Percentiles rank a stretch among this genome's conserved stretches.
Evolutionary conservation across 345 rosid genomes (phyloP).

Genomic region (Excoecaria cochinchinensis): DNA sequence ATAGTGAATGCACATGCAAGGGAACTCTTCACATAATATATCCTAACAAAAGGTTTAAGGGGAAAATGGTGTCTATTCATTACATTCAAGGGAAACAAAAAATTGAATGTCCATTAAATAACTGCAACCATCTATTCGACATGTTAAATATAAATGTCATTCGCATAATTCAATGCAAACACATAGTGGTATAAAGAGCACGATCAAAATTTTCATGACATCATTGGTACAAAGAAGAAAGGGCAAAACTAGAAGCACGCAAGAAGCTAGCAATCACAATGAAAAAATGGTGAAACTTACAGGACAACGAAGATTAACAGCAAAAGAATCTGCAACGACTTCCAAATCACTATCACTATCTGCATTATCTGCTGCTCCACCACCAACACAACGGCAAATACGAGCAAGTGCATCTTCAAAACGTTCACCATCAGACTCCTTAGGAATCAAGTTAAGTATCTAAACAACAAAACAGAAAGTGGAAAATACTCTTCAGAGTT

Average conservation of each 20-base stretch:
- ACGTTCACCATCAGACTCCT: constrained; percentile 76
- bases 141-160: background rate
- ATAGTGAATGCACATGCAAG: background rate
- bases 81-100: too few relatives aligned
- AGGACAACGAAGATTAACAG: constrained; percentile 90
- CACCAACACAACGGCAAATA: constrained; percentile 88
- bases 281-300: constrained; percentile 45
- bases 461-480: constrained; percentile 26
- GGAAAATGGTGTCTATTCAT: background rate
- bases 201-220: background rate
- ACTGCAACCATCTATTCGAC: background rate
- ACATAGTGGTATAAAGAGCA: background rate
- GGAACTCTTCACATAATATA: background rate
- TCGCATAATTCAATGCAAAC: background rate
- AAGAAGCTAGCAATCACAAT: background rate
- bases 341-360: constrained; percentile 97
- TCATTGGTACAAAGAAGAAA: background rate
- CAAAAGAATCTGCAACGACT: constrained; percentile 88
- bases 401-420: constrained; percentile 91
- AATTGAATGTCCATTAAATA: background rate
- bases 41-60: background rate
- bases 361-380: constrained; percentile 78
- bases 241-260: background rate
- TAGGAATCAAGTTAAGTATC: constrained; percentile 79
- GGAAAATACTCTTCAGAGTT: background rate